Evolutionary conservation across 371 early-diverging fungal genomes (phyloP).

Genomic region (Chytridiales sp.): DNA sequence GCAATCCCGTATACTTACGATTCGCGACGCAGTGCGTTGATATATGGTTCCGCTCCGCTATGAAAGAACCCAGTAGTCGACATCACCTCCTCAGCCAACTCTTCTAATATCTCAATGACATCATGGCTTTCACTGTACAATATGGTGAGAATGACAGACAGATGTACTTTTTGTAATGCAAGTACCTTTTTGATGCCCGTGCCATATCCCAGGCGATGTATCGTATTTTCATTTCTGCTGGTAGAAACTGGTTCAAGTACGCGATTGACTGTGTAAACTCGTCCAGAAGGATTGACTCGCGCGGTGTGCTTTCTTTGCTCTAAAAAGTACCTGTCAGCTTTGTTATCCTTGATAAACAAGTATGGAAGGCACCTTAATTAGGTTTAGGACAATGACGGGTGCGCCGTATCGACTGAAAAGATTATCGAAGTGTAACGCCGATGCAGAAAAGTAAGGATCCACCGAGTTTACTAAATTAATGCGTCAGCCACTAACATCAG

Average conservation of each 20-base stretch:
- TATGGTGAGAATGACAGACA: background rate
- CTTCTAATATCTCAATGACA: slow-evolving; percentile 85
- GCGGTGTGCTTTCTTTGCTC: slow-evolving; percentile 81
- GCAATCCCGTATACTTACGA: slow-evolving; percentile 22
- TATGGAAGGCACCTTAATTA: slow-evolving; percentile 73
- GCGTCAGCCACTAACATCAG: slow-evolving; percentile 52
- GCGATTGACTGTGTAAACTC: slow-evolving; percentile 78
- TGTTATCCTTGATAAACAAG: background rate
- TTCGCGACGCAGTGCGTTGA: slow-evolving; percentile 53
- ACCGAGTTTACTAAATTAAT: slow-evolving; percentile 63
- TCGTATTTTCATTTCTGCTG: slow-evolving; percentile 72
- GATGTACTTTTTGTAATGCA: too few relatives aligned
- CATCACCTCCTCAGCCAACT: slow-evolving; percentile 83
- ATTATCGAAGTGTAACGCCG: slow-evolving; percentile 90
- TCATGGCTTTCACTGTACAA: slow-evolving; percentile 71
- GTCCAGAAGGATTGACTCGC: slow-evolving; percentile 84
- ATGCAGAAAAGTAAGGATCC: slow-evolving; percentile 91
- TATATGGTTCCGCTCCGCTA: slow-evolving; percentile 74
- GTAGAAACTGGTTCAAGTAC: slow-evolving; percentile 88
- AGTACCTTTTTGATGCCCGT: slow-evolving; percentile 87
- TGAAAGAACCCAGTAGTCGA: slow-evolving; percentile 89
- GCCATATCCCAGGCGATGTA: slow-evolving; percentile 99
- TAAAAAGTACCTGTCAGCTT: slow-evolving; percentile 14
- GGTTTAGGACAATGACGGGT: slow-evolving; percentile 84
- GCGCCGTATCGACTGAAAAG: slow-evolving; percentile 85